Conservation (phyloP, 345 rosid genomes). For the Acer campestre region DNA sequence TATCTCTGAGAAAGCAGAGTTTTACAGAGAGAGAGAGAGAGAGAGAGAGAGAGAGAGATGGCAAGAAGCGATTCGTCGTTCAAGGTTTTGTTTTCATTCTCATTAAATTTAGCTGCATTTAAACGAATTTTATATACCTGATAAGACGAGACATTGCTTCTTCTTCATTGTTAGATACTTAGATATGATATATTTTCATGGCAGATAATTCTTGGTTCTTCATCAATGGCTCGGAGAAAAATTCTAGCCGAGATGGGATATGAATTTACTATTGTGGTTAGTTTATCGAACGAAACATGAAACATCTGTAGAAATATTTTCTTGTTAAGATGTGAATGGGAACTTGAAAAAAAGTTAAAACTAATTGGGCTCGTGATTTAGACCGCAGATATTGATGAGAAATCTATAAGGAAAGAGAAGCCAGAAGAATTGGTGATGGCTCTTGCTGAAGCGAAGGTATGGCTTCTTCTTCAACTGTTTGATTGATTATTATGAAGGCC, state of each 20-base stretch:
- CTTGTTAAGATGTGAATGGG: neutral
- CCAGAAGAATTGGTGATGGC: constrained; percentile 90
- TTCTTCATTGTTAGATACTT: neutral
- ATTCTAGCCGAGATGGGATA: constrained; percentile 92
- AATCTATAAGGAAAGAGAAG: constrained; percentile 66
- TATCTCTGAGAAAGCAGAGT: constrained; percentile 18
- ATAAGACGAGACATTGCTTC: neutral
- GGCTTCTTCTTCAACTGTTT: constrained; percentile 6
- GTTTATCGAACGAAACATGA: neutral
- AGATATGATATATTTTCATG: neutral
- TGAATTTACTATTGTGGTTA: constrained; percentile 66
- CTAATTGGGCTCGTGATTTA: constrained; percentile 22
- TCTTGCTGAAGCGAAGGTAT: constrained; percentile 91
- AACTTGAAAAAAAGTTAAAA: neutral
- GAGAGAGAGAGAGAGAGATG: constrained; percentile 19
- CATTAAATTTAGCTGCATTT: neutral
- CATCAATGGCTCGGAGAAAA: constrained; percentile 66
- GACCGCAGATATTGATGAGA: constrained; percentile 96
- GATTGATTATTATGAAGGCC: neutral
- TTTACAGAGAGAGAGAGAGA: constrained; percentile 9
- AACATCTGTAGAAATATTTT: too few relatives aligned
- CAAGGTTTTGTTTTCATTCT: constrained; percentile 28
- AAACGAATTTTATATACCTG: neutral
- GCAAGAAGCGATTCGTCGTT: constrained; percentile 20
- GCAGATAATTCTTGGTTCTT: constrained; percentile 85